Evolutionary conservation across 139 green algal genomes (phyloP).

Genomic region (Picochlorum sp.): DNA sequence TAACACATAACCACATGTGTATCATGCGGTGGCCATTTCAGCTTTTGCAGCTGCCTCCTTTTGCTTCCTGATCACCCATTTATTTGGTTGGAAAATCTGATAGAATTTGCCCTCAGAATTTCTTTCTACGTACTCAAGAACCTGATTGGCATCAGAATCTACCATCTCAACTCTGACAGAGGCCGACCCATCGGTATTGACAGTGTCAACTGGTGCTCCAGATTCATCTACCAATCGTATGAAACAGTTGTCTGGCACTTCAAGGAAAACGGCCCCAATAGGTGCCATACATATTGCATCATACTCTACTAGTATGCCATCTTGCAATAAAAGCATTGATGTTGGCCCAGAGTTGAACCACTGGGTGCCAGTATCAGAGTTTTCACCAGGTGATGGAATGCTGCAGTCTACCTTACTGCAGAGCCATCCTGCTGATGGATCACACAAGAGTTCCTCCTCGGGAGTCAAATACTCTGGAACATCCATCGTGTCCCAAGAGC

Average conservation of each 20-base stretch:
- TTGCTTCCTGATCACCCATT: slow-evolving; percentile 45
- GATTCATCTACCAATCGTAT: slow-evolving; percentile 28
- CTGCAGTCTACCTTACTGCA: slow-evolving; percentile 41
- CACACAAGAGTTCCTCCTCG: slow-evolving; percentile 56
- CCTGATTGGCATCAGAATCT: slow-evolving; percentile 2
- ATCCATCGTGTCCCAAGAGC: slow-evolving; percentile 24
- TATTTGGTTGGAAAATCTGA: slow-evolving; percentile 63
- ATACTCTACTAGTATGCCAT: slow-evolving; percentile 38
- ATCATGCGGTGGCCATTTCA: slow-evolving; percentile 9
- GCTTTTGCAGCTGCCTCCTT: slow-evolving; percentile 25
- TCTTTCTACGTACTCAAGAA: slow-evolving; percentile 20
- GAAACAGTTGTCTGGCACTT: slow-evolving; percentile 26
- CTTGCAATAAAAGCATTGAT: slow-evolving; percentile 51
- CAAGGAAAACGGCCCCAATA: slow-evolving; percentile 44
- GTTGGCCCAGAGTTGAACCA: slow-evolving; percentile 41
- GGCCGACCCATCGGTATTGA: slow-evolving; percentile 29
- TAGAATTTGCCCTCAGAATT: slow-evolving; percentile 26
- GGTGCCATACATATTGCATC: slow-evolving; percentile 39
- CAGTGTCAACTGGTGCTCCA: slow-evolving; percentile 4
- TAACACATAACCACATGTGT: background rate
- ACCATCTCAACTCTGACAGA: slow-evolving; percentile 37
- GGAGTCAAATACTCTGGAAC: slow-evolving; percentile 34
- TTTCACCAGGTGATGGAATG: background rate
- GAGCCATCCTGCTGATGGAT: slow-evolving; percentile 51
- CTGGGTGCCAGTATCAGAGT: background rate